Conservation (phyloP, 345 rosid genomes). For the Euphorbia peplus region DNA sequence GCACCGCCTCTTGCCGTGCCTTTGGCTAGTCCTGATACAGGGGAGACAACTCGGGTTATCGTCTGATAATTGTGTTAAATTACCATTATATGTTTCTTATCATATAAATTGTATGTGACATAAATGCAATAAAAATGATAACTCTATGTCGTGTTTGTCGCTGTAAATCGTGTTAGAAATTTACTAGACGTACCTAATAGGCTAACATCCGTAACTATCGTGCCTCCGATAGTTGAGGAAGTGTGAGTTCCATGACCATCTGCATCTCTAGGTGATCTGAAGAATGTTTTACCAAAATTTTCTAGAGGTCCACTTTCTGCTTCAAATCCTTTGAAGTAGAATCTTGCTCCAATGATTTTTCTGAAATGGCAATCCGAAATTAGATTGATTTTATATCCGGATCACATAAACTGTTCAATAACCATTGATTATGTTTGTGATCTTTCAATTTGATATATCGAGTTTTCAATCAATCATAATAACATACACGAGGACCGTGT, state of each 20-base stretch:
- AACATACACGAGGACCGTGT: too few relatives aligned
- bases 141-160: too few relatives aligned
- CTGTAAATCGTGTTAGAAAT: too few relatives aligned
- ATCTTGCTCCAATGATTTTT: slow-evolving; percentile 48
- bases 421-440: too few relatives aligned
- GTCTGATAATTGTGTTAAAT: too few relatives aligned
- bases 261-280: slow-evolving; percentile 41
- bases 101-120: too few relatives aligned
- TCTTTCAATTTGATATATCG: too few relatives aligned
- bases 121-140: too few relatives aligned
- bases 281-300: slow-evolving; percentile 22
- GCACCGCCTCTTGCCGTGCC: slow-evolving; percentile 52
- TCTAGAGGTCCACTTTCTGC: slow-evolving; percentile 41
- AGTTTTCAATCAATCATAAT: too few relatives aligned
- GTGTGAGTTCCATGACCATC: slow-evolving; percentile 52
- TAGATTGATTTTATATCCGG: background rate
- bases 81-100: too few relatives aligned
- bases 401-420: too few relatives aligned
- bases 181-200: slow-evolving; percentile 5
- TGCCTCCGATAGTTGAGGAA: slow-evolving; percentile 41
- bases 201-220: slow-evolving; percentile 34
- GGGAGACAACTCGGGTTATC: too few relatives aligned
- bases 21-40: slow-evolving; percentile 37
- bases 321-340: slow-evolving; percentile 40
- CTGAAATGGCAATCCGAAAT: slow-evolving; percentile 27